phyloP scores from a whole-genome alignment of 2,329 filamentous ascomycete species.

The Aurifilum marmelostoma region DNA sequence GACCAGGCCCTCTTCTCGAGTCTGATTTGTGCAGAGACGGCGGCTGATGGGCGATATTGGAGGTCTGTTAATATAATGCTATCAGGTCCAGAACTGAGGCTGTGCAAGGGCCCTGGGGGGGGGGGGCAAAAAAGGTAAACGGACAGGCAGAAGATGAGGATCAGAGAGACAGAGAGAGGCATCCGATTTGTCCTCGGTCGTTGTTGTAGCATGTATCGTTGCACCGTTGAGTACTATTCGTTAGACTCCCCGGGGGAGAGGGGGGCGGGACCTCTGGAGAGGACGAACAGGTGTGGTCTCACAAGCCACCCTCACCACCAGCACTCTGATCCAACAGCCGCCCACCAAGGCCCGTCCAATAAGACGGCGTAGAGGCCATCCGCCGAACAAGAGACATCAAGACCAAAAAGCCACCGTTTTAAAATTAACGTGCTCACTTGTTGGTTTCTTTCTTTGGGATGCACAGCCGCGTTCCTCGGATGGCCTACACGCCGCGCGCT shows the following conservation, averaged over 20 bases:
- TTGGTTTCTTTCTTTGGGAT: too few relatives aligned
- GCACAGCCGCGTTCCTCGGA: slow-evolving; percentile 6
- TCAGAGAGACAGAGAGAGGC: too few relatives aligned
- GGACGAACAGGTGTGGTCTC: neutral
- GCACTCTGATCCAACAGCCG: slow-evolving; percentile 19
- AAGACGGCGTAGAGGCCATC: slow-evolving; percentile 5
- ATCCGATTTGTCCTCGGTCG: neutral
- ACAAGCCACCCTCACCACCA: neutral
- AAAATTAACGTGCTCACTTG: too few relatives aligned
- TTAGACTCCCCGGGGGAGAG: too few relatives aligned
- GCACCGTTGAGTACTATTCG: neutral
- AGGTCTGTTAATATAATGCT: neutral
- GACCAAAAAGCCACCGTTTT: too few relatives aligned
- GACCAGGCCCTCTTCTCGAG: neutral
- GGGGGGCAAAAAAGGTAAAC: too few relatives aligned
- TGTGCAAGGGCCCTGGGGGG: too few relatives aligned
- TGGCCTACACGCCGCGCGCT: slow-evolving; percentile 5
- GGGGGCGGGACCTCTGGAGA: too few relatives aligned
- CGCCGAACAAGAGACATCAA: neutral
- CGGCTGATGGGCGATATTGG: neutral
- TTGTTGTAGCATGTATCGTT: neutral
- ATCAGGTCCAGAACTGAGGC: neutral
- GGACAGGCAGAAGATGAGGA: too few relatives aligned
- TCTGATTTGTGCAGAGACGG: neutral
- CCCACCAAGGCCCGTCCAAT: slow-evolving; percentile 24